Conservation (phyloP, 1,139 yeast species). For the Lodderomyces margitis region DNA sequence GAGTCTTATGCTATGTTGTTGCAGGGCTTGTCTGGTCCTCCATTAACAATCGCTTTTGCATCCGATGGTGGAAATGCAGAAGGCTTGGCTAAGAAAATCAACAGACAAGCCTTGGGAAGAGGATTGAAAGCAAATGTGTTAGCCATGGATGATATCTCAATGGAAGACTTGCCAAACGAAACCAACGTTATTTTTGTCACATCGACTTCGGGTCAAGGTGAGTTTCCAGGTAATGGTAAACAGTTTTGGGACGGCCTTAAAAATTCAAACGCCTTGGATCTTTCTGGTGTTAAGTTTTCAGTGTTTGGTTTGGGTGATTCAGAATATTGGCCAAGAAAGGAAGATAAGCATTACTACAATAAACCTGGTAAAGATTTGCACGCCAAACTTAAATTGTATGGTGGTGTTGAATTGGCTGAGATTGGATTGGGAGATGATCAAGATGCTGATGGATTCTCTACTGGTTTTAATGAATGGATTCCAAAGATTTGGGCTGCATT, state of each 20-base stretch:
- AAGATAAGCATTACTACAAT: constrained; percentile 90
- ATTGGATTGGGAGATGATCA: constrained; percentile 95
- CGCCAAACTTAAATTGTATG: constrained; percentile 62
- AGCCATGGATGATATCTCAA: constrained; percentile 81
- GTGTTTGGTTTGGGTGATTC: constrained; percentile 95
- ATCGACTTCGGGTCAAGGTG: constrained; percentile 98
- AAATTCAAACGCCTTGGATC: constrained; percentile 66
- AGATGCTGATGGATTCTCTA: constrained; percentile 92
- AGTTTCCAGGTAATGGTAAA: constrained; percentile 93
- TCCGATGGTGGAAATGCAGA: constrained; percentile 97
- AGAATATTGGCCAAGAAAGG: constrained; percentile 95
- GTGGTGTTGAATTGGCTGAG: constrained; percentile 70
- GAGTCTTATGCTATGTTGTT: constrained; percentile 73
- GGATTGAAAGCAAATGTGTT: constrained; percentile 77
- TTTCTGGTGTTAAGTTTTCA: constrained; percentile 65
- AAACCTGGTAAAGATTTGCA: constrained; percentile 82
- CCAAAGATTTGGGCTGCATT: constrained; percentile 81
- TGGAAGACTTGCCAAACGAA: constrained; percentile 79
- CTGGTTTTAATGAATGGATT: constrained; percentile 89
- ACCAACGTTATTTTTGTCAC: constrained; percentile 79
- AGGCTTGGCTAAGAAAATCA: constrained; percentile 74
- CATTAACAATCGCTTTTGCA: constrained; percentile 84
- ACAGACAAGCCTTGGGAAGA: constrained; percentile 80
- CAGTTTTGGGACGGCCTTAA: constrained; percentile 85
- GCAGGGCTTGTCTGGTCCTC: constrained; percentile 91